Evolutionary conservation across 768 basidiomycete genomes (phyloP).

Genomic region (Suillus hirtellus): DNA sequence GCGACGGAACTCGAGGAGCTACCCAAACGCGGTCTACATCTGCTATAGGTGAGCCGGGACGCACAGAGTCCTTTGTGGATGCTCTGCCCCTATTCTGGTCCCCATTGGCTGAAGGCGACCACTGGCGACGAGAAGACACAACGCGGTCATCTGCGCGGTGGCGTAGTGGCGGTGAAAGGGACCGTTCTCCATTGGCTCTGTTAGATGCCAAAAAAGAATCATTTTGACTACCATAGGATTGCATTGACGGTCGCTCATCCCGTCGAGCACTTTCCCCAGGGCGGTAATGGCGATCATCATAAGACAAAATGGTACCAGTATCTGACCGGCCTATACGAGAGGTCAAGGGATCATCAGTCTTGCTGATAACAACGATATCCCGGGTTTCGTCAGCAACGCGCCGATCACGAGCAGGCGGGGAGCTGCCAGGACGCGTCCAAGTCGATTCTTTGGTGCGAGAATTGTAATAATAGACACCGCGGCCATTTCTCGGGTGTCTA

Average conservation of each 20-base stretch:
- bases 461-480: conserved; percentile 60
- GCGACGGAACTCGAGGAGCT: conserved; percentile 15
- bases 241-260: conserved; percentile 25
- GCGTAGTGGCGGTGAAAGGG: conserved; percentile 25
- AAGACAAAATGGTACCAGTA: conserved; percentile 40
- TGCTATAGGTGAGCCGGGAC: conserved; percentile 15
- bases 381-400: conserved; percentile 25
- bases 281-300: conserved; percentile 67
- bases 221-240: conserved; percentile 22
- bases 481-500: conserved; percentile 50
- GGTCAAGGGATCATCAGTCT: conserved; percentile 22
- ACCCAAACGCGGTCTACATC: conserved; percentile 29
- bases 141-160: conserved; percentile 26
- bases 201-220: conserved; percentile 28
- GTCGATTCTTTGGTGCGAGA: conserved; percentile 53
- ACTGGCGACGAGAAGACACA: conserved; percentile 23
- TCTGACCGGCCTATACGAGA: conserved; percentile 34
- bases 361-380: conserved; percentile 27
- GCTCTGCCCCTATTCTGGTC: conserved; percentile 21
- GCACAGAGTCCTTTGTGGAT: not conserved
- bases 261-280: conserved; percentile 38
- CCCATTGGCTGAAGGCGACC: conserved; percentile 23
- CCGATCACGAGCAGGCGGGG: conserved; percentile 24
- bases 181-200: conserved; percentile 20
- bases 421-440: conserved; percentile 53